These are phyloP conservation scores for Paraphaeosphaeria minitans DNA, from an alignment of 2,329 filamentous ascomycete genomes.

Conservation along the genomic window DNA sequence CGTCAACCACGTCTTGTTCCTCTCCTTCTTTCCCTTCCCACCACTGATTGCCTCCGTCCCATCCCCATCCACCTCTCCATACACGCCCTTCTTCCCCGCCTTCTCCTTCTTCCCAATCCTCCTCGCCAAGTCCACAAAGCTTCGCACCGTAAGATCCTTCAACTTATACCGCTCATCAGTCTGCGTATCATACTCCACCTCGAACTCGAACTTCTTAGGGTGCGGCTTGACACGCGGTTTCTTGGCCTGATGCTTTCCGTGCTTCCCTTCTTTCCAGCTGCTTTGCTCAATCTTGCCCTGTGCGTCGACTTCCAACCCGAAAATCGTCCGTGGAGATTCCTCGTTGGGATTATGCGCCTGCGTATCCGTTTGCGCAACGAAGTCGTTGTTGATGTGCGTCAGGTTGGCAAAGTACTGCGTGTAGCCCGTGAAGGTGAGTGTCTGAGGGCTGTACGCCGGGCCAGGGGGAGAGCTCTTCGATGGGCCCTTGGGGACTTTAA, in stretches of 20 bases:
- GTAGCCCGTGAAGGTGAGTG: constrained; percentile 78
- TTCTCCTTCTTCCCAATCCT: constrained; percentile 58
- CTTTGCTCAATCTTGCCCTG: constrained; percentile 32
- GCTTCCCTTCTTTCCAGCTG: constrained; percentile 69
- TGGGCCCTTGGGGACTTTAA: constrained; percentile 69
- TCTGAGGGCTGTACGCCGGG: constrained; percentile 86
- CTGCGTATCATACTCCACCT: constrained; percentile 86
- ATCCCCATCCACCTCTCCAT: background rate
- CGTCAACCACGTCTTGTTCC: constrained; percentile 71
- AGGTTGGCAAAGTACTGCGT: constrained; percentile 94
- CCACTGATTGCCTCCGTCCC: background rate
- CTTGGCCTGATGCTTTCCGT: constrained; percentile 62
- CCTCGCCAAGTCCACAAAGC: constrained; percentile 77
- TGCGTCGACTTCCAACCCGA: constrained; percentile 35
- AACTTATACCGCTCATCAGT: constrained; percentile 76
- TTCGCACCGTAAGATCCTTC: constrained; percentile 82
- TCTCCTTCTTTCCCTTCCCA: constrained; percentile 21
- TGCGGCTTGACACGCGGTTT: constrained; percentile 57
- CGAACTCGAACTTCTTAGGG: constrained; percentile 70
- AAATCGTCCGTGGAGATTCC: constrained; percentile 24
- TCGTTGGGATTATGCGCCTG: constrained; percentile 17
- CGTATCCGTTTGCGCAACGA: constrained; percentile 35
- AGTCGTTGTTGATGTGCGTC: constrained; percentile 83
- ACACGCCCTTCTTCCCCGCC: background rate
- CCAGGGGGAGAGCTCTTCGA: constrained; percentile 75